Evolutionary conservation across 2,329 filamentous ascomycete species (phyloP).

Genomic region (Neocatenulostroma microsporum): DNA sequence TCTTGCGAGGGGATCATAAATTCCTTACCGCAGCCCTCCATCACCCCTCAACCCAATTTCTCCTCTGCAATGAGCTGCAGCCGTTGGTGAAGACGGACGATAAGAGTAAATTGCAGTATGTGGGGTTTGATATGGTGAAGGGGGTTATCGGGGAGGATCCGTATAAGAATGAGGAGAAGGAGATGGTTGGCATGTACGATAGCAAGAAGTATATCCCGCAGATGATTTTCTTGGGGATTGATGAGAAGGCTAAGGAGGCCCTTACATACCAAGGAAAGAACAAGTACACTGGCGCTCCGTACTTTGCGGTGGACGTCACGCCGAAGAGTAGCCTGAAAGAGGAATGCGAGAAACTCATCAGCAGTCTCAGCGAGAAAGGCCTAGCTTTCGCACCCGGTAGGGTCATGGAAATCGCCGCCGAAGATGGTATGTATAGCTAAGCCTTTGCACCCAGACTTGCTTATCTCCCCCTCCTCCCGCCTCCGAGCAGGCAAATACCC

Average conservation of each 20-base stretch:
- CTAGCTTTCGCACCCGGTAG: constrained; percentile 60
- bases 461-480: constrained; percentile 5
- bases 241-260: constrained; percentile 53
- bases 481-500: constrained; percentile 1
- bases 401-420: constrained; percentile 52
- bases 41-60: constrained; percentile 60
- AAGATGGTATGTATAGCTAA: constrained; percentile 46
- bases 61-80: constrained; percentile 70
- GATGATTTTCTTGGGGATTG: constrained; percentile 76
- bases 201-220: constrained; percentile 60
- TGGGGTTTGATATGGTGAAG: constrained; percentile 60
- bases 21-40: constrained; percentile 63
- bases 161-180: constrained; percentile 64
- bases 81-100: constrained; percentile 53
- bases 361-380: constrained; percentile 53
- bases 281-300: constrained; percentile 67
- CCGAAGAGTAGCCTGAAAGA: constrained; percentile 54
- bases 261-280: constrained; percentile 57
- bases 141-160: constrained; percentile 63
- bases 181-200: constrained; percentile 65
- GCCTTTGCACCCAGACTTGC: background rate
- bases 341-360: constrained; percentile 54
- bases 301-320: constrained; percentile 85
- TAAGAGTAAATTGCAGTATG: constrained; percentile 56
- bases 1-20: constrained; percentile 61